phyloP scores from a whole-genome alignment of 345 rosid species.

The Arabis alpina region DNA sequence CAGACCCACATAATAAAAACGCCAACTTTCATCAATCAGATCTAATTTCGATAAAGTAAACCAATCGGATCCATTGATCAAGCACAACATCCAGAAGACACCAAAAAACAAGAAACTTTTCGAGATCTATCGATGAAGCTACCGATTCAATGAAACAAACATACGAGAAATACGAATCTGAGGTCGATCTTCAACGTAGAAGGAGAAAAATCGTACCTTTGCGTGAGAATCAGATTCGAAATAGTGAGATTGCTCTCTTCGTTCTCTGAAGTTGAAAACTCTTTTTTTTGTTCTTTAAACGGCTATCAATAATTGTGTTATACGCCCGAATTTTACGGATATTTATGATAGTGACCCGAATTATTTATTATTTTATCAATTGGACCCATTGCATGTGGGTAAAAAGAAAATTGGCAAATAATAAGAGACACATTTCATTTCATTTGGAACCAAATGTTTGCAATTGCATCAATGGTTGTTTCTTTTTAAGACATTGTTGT shows the following conservation, averaged over 20 bases:
- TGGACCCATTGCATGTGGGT: neutral
- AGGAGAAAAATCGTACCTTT: constrained; percentile 32
- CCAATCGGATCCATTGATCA: constrained; percentile 33
- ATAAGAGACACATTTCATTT: constrained; percentile 10
- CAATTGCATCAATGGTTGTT: constrained; percentile 20
- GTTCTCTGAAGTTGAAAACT: constrained; percentile 14
- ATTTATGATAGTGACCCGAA: neutral
- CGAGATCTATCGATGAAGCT: constrained; percentile 32
- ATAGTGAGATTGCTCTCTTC: constrained; percentile 30
- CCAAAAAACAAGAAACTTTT: neutral
- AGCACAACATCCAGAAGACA: constrained; percentile 18
- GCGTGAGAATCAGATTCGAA: constrained; percentile 41
- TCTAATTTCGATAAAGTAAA: neutral
- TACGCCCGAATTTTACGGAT: neutral
- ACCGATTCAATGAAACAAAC: neutral
- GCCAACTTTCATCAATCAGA: constrained; percentile 20
- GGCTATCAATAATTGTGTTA: constrained; percentile 8
- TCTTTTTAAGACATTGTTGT: neutral
- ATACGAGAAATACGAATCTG: constrained; percentile 6
- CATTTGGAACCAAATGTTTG: constrained; percentile 30
- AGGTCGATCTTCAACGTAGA: constrained; percentile 13
- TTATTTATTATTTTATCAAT: neutral
- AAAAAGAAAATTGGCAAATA: neutral
- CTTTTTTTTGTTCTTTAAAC: constrained; percentile 7
- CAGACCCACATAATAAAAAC: neutral